These are phyloP conservation scores for Polychaeton citri DNA, from an alignment of 2,329 filamentous ascomycete species.

Conservation along the genomic window DNA sequence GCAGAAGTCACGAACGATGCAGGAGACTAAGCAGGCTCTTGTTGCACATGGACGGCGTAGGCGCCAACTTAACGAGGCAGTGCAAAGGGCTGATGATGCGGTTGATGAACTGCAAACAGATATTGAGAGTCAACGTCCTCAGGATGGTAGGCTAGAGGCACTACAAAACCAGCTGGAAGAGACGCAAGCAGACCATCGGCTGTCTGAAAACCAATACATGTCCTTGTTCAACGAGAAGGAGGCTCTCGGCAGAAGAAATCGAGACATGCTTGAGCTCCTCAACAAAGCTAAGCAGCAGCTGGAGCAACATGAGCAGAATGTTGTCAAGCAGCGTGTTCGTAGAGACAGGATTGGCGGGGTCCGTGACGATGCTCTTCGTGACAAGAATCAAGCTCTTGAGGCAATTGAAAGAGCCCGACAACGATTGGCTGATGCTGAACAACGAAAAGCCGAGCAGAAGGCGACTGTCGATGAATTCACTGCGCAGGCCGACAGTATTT, in stretches of 20 bases:
- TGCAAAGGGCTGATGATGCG: constrained; percentile 48
- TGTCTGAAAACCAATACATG: constrained; percentile 31
- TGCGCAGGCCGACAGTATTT: constrained; percentile 10
- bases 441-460: constrained; percentile 16
- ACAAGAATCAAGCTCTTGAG: constrained; percentile 29
- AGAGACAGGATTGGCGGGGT: constrained; percentile 20
- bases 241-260: constrained; percentile 20
- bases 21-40: constrained; percentile 38
- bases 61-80: constrained; percentile 28
- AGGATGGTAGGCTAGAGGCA: constrained; percentile 43
- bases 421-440: constrained; percentile 16
- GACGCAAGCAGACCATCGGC: constrained; percentile 34
- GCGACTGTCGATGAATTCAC: constrained; percentile 14
- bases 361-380: constrained; percentile 23
- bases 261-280: constrained; percentile 10
- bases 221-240: constrained; percentile 36
- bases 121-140: constrained; percentile 42
- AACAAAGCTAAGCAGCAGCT: constrained; percentile 21
- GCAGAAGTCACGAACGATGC: constrained; percentile 33
- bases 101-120: constrained; percentile 55
- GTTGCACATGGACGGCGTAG: constrained; percentile 29
- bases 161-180: constrained; percentile 40
- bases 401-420: constrained; percentile 21
- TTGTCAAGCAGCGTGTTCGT: constrained; percentile 9
- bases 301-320: constrained; percentile 15